phyloP scores from a whole-genome alignment of 176 grass and related monocot genomes.

The Paspalum notatum region DNA sequence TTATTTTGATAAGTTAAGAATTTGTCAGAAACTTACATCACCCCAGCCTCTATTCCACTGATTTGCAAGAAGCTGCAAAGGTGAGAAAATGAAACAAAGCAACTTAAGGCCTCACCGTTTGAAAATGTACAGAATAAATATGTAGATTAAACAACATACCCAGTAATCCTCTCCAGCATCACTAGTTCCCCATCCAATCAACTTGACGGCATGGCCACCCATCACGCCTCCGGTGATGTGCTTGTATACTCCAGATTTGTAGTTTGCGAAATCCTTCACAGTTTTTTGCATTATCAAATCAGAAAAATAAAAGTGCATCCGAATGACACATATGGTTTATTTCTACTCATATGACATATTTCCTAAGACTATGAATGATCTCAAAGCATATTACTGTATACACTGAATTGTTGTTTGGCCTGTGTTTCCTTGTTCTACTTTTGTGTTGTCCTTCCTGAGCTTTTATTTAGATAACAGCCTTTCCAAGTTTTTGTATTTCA shows the following conservation, averaged over 20 bases:
- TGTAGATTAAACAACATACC: constrained; percentile 50
- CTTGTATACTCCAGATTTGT: constrained; percentile 97
- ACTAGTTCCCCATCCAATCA: constrained; percentile 95
- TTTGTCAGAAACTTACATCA: constrained; percentile 67
- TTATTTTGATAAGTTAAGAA: background rate
- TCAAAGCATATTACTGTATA: background rate
- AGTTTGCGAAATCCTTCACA: constrained; percentile 87
- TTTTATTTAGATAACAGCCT: background rate
- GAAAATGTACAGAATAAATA: background rate
- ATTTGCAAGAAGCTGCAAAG: constrained; percentile 90
- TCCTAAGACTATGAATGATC: background rate
- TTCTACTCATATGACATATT: background rate
- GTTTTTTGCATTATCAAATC: constrained; percentile 27
- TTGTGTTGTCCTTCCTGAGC: background rate
- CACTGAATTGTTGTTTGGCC: background rate
- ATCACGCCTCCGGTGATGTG: constrained; percentile 72
- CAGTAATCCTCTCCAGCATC: constrained; percentile 91
- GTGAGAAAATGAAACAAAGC: constrained; percentile 7
- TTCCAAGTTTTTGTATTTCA: background rate
- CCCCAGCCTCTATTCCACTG: constrained; percentile 98
- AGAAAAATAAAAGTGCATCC: constrained; percentile 7
- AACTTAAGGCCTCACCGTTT: constrained; percentile 8
- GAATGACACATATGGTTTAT: background rate
- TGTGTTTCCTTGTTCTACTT: background rate
- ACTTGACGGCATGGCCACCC: constrained; percentile 91